A percentile compares a stretch with the other conserved stretches of the same genome.
These are phyloP conservation scores for Fusarium mundagurra DNA, from an alignment of 2,329 filamentous ascomycete species.

Conservation along the genomic window DNA sequence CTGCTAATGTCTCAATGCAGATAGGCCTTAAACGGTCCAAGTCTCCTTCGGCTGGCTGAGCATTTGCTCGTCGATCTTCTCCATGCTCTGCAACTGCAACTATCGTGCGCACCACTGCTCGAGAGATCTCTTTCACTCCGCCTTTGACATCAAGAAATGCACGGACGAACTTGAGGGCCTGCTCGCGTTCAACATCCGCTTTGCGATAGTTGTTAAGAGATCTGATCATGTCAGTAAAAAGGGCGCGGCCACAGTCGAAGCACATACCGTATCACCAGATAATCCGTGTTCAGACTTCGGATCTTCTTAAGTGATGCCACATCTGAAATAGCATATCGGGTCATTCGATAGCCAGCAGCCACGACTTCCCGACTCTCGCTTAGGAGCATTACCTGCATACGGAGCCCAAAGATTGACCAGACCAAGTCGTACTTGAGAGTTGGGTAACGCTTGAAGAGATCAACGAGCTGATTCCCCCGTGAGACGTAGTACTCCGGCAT, in stretches of 20 bases:
- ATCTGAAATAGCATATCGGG: slow-evolving; percentile 94
- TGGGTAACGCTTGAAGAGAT: slow-evolving; percentile 92
- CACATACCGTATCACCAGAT: slow-evolving; percentile 77
- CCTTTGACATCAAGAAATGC: slow-evolving; percentile 96
- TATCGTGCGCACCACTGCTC: slow-evolving; percentile 86
- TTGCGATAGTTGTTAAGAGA: slow-evolving; percentile 96
- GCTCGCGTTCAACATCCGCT: slow-evolving; percentile 95
- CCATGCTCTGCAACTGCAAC: slow-evolving; percentile 89
- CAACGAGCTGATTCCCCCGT: slow-evolving; percentile 90
- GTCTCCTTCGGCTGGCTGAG: slow-evolving; percentile 71
- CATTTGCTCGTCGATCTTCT: slow-evolving; percentile 87
- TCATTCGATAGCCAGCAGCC: slow-evolving; percentile 92
- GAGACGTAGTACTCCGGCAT: slow-evolving; percentile 94
- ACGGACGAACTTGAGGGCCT: slow-evolving; percentile 94
- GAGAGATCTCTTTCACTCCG: slow-evolving; percentile 86
- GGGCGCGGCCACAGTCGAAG: too few species aligned
- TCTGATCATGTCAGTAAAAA: slow-evolving; percentile 46
- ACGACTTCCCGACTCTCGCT: slow-evolving; percentile 97
- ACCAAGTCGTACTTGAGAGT: slow-evolving; percentile 96
- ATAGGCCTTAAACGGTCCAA: slow-evolving; percentile 90
- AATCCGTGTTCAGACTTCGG: slow-evolving; percentile 87
- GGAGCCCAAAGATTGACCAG: slow-evolving; percentile 92
- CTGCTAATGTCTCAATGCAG: slow-evolving; percentile 90
- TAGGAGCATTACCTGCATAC: slow-evolving; percentile 95
- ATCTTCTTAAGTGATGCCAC: slow-evolving; percentile 89